phyloP scores from a whole-genome alignment of 2,329 filamentous ascomycete species.

The Colletotrichum scovillei region DNA sequence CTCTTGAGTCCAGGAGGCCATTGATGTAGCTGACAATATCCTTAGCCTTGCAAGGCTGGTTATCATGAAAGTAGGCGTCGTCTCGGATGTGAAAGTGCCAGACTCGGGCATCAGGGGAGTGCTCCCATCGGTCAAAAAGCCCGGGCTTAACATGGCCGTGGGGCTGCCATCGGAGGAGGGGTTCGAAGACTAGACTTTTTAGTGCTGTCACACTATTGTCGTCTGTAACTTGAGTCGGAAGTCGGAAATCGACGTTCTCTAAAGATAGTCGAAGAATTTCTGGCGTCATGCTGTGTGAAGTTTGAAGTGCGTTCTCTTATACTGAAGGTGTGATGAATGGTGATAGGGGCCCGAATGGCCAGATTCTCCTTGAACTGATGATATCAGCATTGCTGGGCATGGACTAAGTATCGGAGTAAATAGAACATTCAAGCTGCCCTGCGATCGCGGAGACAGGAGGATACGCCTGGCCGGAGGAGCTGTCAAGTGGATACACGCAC shows the following conservation, averaged over 20 bases:
- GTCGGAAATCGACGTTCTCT: conserved; percentile 25
- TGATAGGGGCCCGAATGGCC: neutral
- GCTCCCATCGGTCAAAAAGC: conserved; percentile 16
- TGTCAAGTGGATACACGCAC: neutral
- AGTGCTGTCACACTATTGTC: conserved; percentile 21
- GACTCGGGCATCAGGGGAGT: conserved; percentile 2
- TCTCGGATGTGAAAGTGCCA: conserved; percentile 21
- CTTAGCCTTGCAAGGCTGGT: neutral
- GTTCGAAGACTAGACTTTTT: conserved; percentile 26
- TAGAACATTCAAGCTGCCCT: neutral
- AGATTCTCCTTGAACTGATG: neutral
- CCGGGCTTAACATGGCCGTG: conserved; percentile 1
- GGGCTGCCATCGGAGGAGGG: conserved; percentile 18
- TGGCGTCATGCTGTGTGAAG: conserved; percentile 12
- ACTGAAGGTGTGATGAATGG: neutral
- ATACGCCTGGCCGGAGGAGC: neutral
- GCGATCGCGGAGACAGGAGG: neutral
- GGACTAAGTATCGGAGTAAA: neutral
- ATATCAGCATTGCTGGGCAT: neutral
- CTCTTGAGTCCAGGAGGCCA: conserved; percentile 15
- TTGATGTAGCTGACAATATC: conserved; percentile 5
- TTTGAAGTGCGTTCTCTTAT: neutral
- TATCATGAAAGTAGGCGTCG: conserved; percentile 15
- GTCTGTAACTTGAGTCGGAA: conserved; percentile 25
- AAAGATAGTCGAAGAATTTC: conserved; percentile 11